phyloP scores from a whole-genome alignment of 768 basidiomycete genomes.

The Trametes gibbosa region DNA sequence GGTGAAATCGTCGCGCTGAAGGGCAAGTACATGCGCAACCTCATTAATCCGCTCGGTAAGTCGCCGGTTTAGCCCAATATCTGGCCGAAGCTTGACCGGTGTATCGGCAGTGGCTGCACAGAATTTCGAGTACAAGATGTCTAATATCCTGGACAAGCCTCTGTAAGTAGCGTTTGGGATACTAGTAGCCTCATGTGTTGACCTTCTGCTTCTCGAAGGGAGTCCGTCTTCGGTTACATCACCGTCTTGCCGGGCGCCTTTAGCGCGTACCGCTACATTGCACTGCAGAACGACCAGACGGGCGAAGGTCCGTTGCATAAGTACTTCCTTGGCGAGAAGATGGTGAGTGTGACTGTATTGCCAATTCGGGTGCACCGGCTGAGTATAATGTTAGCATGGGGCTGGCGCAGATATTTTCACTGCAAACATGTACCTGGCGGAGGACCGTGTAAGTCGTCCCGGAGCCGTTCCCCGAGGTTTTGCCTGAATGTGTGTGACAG shows the following conservation, averaged over 20 bases:
- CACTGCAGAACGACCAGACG: slow-evolving; percentile 77
- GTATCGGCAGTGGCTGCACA: slow-evolving; percentile 69
- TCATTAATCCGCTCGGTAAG: slow-evolving; percentile 70
- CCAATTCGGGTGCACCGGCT: background rate
- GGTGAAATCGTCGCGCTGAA: slow-evolving; percentile 95
- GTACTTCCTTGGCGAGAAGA: slow-evolving; percentile 96
- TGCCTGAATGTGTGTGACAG: slow-evolving; percentile 32
- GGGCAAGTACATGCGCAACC: slow-evolving; percentile 74
- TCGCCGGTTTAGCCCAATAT: background rate
- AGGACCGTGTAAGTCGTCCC: slow-evolving; percentile 60
- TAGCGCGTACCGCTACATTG: slow-evolving; percentile 88
- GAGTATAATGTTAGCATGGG: slow-evolving; percentile 50
- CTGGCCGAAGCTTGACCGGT: background rate
- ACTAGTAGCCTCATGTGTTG: background rate
- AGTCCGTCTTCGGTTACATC: slow-evolving; percentile 91
- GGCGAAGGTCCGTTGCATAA: slow-evolving; percentile 91
- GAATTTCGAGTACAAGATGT: slow-evolving; percentile 95
- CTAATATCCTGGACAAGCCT: slow-evolving; percentile 90
- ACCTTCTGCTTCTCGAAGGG: slow-evolving; percentile 35
- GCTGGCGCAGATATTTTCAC: slow-evolving; percentile 89
- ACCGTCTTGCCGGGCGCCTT: slow-evolving; percentile 92
- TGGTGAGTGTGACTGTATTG: slow-evolving; percentile 43
- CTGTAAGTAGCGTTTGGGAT: slow-evolving; percentile 37
- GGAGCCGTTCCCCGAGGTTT: background rate
- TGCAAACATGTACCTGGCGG: slow-evolving; percentile 94